phyloP scores from a whole-genome alignment of 106 monocot species.

The Dactylorhiza incarnata region DNA sequence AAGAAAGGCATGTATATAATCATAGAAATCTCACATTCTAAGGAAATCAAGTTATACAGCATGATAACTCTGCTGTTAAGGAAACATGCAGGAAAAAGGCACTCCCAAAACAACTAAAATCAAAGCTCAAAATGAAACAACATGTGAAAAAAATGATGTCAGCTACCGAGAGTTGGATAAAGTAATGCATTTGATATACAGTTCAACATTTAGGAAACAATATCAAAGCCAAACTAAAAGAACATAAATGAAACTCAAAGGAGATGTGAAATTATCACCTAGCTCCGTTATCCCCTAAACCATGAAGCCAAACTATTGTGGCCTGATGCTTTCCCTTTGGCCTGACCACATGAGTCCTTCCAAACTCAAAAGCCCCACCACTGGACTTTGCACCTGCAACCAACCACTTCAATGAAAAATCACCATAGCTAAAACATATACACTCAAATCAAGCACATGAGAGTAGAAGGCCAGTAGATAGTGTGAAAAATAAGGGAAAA shows the following conservation, averaged over 20 bases:
- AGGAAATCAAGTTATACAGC: neutral
- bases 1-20: neutral
- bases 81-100: neutral
- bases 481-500: neutral
- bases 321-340: constrained; percentile 84
- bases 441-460: constrained; percentile 3
- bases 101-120: neutral
- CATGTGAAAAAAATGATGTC: neutral
- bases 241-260: neutral
- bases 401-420: neutral
- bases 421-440: neutral
- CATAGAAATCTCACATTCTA: neutral
- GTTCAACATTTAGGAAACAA: neutral
- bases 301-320: constrained; percentile 95
- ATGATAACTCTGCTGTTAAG: neutral
- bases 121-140: neutral
- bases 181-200: neutral
- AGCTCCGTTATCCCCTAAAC: constrained; percentile 82
- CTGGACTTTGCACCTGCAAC: constrained; percentile 41
- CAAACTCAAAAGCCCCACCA: constrained; percentile 49
- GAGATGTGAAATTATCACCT: constrained; percentile 32
- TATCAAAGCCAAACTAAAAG: neutral
- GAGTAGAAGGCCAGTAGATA: neutral
- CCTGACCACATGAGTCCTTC: constrained; percentile 88
- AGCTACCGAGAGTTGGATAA: neutral